A percentile compares a stretch with the other conserved stretches of the same genome.
These are phyloP conservation scores for Trichoderma oligosporum DNA, from an alignment of 2,329 filamentous ascomycete genomes.

Conservation along the genomic window DNA sequence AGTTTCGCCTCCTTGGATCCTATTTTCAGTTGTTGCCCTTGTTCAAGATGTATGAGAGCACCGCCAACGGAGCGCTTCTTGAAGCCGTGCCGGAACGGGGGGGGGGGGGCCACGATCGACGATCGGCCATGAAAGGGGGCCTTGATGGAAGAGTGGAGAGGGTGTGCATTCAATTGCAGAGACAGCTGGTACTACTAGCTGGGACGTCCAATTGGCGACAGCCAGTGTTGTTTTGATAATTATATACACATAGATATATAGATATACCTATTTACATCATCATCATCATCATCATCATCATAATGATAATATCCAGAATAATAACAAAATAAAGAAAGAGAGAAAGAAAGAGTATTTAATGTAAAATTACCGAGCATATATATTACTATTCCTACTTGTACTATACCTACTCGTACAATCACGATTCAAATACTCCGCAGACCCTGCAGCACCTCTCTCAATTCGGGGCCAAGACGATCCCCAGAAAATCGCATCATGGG, in stretches of 20 bases:
- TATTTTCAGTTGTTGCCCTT: no score
- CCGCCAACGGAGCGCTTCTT: slow-evolving; percentile 14
- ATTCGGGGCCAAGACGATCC: background rate
- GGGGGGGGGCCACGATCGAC: slow-evolving; percentile 12
- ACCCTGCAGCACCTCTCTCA: background rate
- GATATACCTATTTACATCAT: no score
- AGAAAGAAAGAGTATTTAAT: background rate
- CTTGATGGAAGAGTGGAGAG: slow-evolving; percentile 2
- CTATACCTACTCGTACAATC: no score
- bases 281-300: no score
- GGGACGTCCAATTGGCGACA: background rate
- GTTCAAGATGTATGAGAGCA: background rate
- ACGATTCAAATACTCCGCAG: no score
- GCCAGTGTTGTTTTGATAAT: background rate
- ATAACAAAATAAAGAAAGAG: background rate
- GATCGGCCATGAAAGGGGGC: slow-evolving; percentile 12
- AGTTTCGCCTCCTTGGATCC: no score
- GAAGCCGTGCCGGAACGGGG: slow-evolving; percentile 14
- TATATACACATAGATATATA: no score
- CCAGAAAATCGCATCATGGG: background rate
- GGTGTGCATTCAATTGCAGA: background rate
- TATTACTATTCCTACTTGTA: no score
- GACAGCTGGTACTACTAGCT: no score
- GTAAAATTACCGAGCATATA: no score
- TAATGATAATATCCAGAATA: no score